Conservation (phyloP, 148 eudicot genomes). For the Vaccinium corymbosum region DNA sequence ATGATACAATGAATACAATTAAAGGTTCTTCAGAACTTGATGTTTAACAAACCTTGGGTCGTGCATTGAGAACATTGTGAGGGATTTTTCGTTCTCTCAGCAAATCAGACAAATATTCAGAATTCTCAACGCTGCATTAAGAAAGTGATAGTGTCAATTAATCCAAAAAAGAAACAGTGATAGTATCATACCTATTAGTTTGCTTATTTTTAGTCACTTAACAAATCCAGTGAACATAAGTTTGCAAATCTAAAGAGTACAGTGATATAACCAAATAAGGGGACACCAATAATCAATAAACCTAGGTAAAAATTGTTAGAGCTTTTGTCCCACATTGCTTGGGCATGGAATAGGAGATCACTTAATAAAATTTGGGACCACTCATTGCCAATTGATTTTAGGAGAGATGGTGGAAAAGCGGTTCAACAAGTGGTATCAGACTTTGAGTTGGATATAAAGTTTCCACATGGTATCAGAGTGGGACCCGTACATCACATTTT, state of each 20-base stretch:
- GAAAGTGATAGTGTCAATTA: conserved; percentile 16
- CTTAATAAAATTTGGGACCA: too few relatives aligned
- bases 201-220: background rate
- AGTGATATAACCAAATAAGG: background rate
- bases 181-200: conserved; percentile 7
- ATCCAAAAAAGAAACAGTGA: background rate
- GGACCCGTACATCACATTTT: too few relatives aligned
- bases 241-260: background rate
- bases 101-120: conserved; percentile 75
- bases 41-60: conserved; percentile 71
- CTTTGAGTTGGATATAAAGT: too few relatives aligned
- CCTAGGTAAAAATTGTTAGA: background rate
- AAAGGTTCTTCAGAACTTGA: conserved; percentile 9
- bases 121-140: conserved; percentile 87
- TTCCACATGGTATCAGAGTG: too few relatives aligned
- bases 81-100: conserved; percentile 67
- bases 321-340: too few relatives aligned
- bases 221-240: background rate
- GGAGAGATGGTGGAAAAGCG: too few relatives aligned
- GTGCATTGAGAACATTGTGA: conserved; percentile 97
- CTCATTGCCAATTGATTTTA: too few relatives aligned
- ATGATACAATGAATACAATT: conserved; percentile 3
- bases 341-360: too few relatives aligned
- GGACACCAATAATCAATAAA: background rate
- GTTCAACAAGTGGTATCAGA: too few relatives aligned